A percentile compares a stretch with the other conserved stretches of the same genome.
Conservation (phyloP, 73 alveolate genomes). For the Paramecium sonneborni region DNA sequence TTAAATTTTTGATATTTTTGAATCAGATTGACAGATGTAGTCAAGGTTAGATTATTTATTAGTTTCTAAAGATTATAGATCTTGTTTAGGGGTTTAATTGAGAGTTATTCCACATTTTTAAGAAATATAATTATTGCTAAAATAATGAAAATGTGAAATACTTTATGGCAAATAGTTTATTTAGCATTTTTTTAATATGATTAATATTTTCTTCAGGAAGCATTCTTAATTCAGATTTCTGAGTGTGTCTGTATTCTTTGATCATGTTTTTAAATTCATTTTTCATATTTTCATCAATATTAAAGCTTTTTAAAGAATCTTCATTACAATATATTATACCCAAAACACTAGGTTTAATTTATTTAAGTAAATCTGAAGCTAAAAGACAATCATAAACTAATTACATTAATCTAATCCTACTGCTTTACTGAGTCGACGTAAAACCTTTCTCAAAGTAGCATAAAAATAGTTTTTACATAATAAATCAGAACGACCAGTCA, state of each 20-base stretch:
- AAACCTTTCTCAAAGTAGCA: conserved; percentile 74
- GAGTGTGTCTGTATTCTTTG: not conserved
- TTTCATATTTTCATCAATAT: not conserved
- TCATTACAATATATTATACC: not conserved
- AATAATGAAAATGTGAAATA: not conserved
- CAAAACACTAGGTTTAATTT: not conserved
- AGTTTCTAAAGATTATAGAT: too few relatives aligned
- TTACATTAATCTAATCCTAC: conserved; percentile 7
- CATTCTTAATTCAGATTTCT: not conserved
- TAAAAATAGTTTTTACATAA: conserved; percentile 80
- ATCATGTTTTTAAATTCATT: not conserved
- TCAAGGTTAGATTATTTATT: not conserved
- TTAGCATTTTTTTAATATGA: not conserved
- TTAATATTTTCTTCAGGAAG: not conserved
- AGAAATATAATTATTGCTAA: not conserved
- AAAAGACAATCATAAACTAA: not conserved
- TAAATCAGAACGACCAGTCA: conserved; percentile 83
- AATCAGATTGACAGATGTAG: not conserved
- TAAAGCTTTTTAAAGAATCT: not conserved
- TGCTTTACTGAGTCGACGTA: conserved; percentile 3
- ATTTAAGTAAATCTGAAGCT: conserved; percentile 9
- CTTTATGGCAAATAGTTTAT: not conserved
- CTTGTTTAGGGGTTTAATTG: not conserved
- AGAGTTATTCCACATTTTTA: not conserved
- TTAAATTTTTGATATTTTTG: not conserved